Evolutionary conservation across 225 moss, liverwort and hornwort species (phyloP).

Genomic region (Polytrichum commune): DNA sequence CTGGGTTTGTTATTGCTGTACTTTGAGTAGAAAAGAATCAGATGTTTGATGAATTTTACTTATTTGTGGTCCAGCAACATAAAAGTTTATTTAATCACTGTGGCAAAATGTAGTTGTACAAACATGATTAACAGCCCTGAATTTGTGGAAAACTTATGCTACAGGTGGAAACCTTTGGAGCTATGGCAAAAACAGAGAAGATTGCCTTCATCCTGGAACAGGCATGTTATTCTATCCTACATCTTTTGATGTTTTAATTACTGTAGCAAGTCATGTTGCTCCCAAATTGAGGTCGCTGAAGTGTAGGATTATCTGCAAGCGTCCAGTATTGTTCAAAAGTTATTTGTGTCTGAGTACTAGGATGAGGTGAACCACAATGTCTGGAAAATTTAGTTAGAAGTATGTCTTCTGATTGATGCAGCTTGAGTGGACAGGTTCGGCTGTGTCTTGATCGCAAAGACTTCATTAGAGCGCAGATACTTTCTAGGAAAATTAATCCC

Average conservation of each 20-base stretch:
- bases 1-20: not conserved
- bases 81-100: too few relatives aligned
- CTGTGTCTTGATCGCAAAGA: conserved; percentile 97
- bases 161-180: conserved; percentile 98
- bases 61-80: not conserved
- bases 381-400: too few relatives aligned
- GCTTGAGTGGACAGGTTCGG: conserved; percentile 61
- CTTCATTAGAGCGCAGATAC: conserved; percentile 97
- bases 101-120: too few relatives aligned
- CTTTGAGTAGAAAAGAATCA: not conserved
- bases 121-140: conserved; percentile 11
- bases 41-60: not conserved
- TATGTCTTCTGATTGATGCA: not conserved
- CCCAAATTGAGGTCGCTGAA: too few relatives aligned
- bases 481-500: conserved; percentile 93
- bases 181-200: conserved; percentile 99
- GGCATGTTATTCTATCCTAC: conserved; percentile 17
- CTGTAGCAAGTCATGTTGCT: too few relatives aligned
- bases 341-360: too few relatives aligned
- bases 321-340: too few relatives aligned
- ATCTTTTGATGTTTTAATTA: not conserved
- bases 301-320: too few relatives aligned
- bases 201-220: conserved; percentile 99
- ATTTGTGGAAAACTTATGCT: conserved; percentile 8
- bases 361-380: too few relatives aligned